Evolutionary conservation across 108 stramenopile species (phyloP), one percentile per base, ranked within the genome.

Genomic region (Aureococcus anophagefferens): DNA sequence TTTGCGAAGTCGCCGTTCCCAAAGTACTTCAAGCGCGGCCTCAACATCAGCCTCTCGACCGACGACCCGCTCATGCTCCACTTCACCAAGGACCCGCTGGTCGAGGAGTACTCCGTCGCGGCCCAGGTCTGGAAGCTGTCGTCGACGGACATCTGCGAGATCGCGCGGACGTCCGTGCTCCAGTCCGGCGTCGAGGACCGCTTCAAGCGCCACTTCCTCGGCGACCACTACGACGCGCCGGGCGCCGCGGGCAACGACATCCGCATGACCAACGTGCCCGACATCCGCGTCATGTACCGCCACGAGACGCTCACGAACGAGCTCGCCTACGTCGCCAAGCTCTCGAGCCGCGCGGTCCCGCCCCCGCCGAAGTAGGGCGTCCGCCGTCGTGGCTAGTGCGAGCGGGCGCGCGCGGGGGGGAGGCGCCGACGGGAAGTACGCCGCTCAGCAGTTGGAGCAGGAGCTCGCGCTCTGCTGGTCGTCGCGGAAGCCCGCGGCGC

Each of bases 41-140:
- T 98, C 72, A 97, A 99, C 78, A 94, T 98, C 30, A 91, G 95
- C 5, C 75, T 99, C 17, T 96, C 94, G 13, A 98, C 98, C 30
- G 98, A 99, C 69, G 98, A 99, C 77, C 98, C 98, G 13, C 83
- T 98, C 30, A 70, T 98, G 64, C 94, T 99, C 59, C 98, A 99
- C 80, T 93, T 95, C 91, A 91, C 92, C 30, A 96, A 97, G 70
- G 97, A 99, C 77, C 90, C 98, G 16, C 78, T 99, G 40, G 86
- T 99, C 30, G 86, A 87, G 65, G 98, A 99, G 81, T 99, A 98
- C 74, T 94, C 92, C 62, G 95, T 98, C 30, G 97, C 97, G 7
- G 74, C 95, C 32, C 91, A 95, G 68, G 88, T 93, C 11, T 99
- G 95, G 84, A 94, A 96, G 76, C 81, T 99, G 7, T 92, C 92